phyloP scores from a whole-genome alignment of 129 eudicot species.

The carrot (Daucus carota) region DH1_v3.0 NC_030386.2:29391001-29391500 shows the following conservation, averaged over 20 bases:
- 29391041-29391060: neutral
- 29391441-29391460: conserved; percentile 1
- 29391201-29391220: neutral
- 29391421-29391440: conserved; percentile 7
- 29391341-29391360: neutral
- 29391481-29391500: conserved; percentile 5
- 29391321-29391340: neutral
- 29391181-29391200: neutral
- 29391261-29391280: neutral
- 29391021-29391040: neutral
- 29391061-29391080: neutral
- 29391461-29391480: conserved; percentile 6
- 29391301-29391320: neutral
- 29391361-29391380: neutral
- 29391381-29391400: neutral
- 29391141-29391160: neutral
- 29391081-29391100: neutral
- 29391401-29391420: neutral
- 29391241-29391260: neutral
- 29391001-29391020: neutral
- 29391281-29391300: neutral
- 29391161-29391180: neutral
- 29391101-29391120: neutral
- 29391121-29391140: neutral
- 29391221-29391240: neutral